Evolutionary conservation across 2,329 filamentous ascomycete species (phyloP).

Genomic region (Claviceps sp.): DNA sequence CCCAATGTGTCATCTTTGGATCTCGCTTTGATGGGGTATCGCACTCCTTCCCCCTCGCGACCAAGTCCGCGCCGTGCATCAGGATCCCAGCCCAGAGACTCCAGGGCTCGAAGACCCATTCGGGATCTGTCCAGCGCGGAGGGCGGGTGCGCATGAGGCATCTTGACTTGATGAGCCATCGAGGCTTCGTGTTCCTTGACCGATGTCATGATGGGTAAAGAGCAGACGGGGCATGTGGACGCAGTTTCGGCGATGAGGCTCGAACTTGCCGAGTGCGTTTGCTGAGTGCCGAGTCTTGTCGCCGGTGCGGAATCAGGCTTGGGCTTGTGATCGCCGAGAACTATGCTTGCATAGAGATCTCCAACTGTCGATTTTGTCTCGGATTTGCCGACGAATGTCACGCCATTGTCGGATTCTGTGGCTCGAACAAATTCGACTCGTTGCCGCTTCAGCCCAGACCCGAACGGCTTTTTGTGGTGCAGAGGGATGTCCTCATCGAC

Average conservation of each 20-base stretch:
- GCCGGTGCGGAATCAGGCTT: constrained; percentile 7
- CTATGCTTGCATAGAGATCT: constrained; percentile 54
- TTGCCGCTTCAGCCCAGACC: constrained; percentile 40
- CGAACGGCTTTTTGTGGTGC: constrained; percentile 40
- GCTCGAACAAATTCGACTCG: constrained; percentile 45
- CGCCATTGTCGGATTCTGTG: constrained; percentile 23
- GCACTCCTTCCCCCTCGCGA: constrained; percentile 54
- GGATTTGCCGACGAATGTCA: constrained; percentile 11
- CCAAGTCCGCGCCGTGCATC: constrained; percentile 62
- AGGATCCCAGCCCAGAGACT: constrained; percentile 60
- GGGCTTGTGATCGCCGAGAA: constrained; percentile 32
- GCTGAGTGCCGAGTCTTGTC: constrained; percentile 7
- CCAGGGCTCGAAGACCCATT: constrained; percentile 55
- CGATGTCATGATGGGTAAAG: constrained; percentile 19
- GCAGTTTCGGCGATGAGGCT: constrained; percentile 2
- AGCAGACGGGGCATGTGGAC: constrained; percentile 23
- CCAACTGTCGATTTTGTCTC: constrained; percentile 24
- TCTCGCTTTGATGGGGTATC: constrained; percentile 59
- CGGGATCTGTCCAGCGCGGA: constrained; percentile 56
- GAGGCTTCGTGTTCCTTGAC: constrained; percentile 40
- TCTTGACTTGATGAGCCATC: constrained; percentile 57
- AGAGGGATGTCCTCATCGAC: constrained; percentile 36
- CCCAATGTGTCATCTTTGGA: constrained; percentile 65
- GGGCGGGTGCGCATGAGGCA: constrained; percentile 57
- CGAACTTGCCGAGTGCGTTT: not conserved